Evolutionary conservation across 1,284 basidiomycete species (phyloP), one percentile per base, ranked within the genome.

Genomic region (Kwoniella shivajii): DNA sequence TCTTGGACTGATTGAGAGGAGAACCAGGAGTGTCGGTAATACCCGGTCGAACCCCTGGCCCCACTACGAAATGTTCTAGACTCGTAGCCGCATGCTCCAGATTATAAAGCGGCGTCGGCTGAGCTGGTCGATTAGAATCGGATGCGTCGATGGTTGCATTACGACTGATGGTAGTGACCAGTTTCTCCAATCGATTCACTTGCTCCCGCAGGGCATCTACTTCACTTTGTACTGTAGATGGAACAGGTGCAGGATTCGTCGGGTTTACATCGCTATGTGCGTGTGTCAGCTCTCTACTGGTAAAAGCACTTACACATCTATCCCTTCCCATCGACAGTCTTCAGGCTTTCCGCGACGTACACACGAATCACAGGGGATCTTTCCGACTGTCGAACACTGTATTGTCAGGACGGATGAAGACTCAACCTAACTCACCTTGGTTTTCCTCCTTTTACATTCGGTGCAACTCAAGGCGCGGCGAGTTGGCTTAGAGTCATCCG

Each of bases 381-480:
- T 59, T 1, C 65, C 65, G 0, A 67, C 44, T 3, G 63, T 57
- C 2, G 61, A 63, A 44, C 65, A 67, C 63, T 66, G 42, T 13
- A 14, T 38, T 24, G 27, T 30, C 20, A 36, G 41, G 13, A 29
- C 7, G 3, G 43, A 24, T 39, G 24, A n/a, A 34, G 27, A 20
- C 31, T 33, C 27, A 11, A 36, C 3, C 10, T 13, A 31, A 55
- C 61, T 44, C 37, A 64, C 64, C 47, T 62, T 61, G 18, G 65
- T 67, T 47, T 67, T 67, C 24, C 65, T 57, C 26, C 63, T 43
- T 41, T 63, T 67, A 50, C 65, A 67, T 46, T 65, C 63, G 6
- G 60, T 67, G 36, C 65, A 67, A 34, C 57, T 59, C 34, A 59
- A 47, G 2, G 57, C 57, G n/a, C 57, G 29, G 4, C 57, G 50